These are phyloP conservation scores for Capillidium rhysosporum DNA, from an alignment of 371 early-diverging fungal genomes.

Conservation along the genomic window DNA sequence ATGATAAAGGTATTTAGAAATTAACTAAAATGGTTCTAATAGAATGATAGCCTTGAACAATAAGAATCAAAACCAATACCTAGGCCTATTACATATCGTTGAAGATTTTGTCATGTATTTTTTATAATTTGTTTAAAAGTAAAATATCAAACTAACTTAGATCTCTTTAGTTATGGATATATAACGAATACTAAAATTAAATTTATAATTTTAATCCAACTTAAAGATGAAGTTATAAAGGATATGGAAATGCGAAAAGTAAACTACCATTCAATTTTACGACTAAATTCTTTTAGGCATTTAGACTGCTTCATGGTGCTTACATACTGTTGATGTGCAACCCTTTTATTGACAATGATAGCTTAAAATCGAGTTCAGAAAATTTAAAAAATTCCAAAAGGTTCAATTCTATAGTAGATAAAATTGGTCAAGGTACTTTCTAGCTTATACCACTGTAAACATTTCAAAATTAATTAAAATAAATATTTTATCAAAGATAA, in stretches of 20 bases:
- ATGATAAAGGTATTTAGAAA: neutral
- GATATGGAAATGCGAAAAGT: conserved; percentile 5
- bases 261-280: neutral
- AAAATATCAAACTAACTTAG: neutral
- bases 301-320: neutral
- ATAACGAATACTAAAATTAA: conserved; percentile 2
- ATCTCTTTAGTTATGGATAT: conserved; percentile 3
- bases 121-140: neutral
- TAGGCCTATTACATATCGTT: conserved; percentile 1
- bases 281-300: neutral
- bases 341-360: neutral
- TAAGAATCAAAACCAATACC: conserved; percentile 1
- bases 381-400: too few species aligned
- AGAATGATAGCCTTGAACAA: neutral
- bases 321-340: neutral
- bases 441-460: neutral
- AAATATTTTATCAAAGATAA: too few species aligned
- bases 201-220: neutral
- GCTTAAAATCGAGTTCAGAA: too few species aligned
- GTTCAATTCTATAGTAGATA: too few species aligned
- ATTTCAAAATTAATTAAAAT: neutral
- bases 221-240: conserved; percentile 5
- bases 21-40: neutral
- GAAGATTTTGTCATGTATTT: conserved; percentile 6
- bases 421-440: too few species aligned